phyloP scores from a whole-genome alignment of 2,329 filamentous ascomycete species.

The Chaetomium sp. region DNA sequence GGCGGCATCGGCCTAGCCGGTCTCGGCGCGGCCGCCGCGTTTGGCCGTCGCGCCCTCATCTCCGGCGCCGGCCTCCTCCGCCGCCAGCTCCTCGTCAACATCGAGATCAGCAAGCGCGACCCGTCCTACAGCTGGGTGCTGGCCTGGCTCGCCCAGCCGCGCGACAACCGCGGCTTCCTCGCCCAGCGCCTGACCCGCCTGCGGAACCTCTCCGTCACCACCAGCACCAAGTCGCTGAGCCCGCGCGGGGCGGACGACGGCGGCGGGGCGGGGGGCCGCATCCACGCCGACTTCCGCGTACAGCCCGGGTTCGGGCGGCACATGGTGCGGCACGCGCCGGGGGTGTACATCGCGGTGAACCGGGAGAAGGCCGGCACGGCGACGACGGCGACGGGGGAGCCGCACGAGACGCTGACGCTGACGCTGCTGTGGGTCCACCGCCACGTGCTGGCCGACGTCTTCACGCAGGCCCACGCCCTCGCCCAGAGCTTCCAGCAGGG shows the following conservation, averaged over 20 bases:
- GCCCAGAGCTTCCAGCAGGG: conserved; percentile 82
- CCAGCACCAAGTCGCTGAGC: conserved; percentile 53
- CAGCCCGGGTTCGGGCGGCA: conserved; percentile 91
- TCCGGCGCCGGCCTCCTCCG: conserved; percentile 73
- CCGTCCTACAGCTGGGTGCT: conserved; percentile 92
- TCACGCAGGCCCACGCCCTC: conserved; percentile 80
- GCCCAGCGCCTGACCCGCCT: conserved; percentile 60
- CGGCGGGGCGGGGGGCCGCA: conserved; percentile 63
- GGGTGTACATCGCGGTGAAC: conserved; percentile 84
- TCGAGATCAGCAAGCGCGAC: conserved; percentile 94
- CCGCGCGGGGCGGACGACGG: conserved; percentile 49
- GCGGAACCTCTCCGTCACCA: conserved; percentile 62
- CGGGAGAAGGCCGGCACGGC: conserved; percentile 83
- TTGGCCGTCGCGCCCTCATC: conserved; percentile 77
- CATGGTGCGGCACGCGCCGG: conserved; percentile 75
- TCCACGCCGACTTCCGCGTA: conserved; percentile 79
- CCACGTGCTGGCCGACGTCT: conserved; percentile 86
- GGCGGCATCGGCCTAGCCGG: conserved; percentile 88
- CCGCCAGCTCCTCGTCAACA: conserved; percentile 85
- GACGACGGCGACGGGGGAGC: conserved; percentile 79
- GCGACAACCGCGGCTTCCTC: conserved; percentile 63
- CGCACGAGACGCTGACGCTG: conserved; percentile 90
- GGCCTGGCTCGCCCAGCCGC: conserved; percentile 88
- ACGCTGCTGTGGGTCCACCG: conserved; percentile 90
- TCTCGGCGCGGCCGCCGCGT: conserved; percentile 77